Conservation (phyloP, 441 rosid genomes). For the Gossypium laxum region DNA sequence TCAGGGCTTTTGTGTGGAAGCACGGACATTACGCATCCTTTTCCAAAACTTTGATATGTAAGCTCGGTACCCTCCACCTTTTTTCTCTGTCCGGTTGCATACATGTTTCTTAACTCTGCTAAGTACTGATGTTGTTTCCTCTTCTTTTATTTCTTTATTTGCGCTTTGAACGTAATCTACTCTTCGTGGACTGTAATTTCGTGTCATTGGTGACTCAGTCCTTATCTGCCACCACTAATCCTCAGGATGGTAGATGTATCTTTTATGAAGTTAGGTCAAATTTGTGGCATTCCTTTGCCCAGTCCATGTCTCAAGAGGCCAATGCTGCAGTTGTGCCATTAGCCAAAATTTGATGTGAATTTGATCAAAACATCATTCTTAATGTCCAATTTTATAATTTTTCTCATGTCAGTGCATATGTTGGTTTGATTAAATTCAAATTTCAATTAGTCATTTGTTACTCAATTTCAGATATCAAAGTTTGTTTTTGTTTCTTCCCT, state of each 20-base stretch:
- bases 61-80: constrained; percentile 26
- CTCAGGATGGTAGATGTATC: neutral
- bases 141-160: neutral
- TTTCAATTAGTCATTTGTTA: neutral
- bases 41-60: constrained; percentile 97
- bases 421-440: constrained; percentile 4
- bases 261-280: constrained; percentile 2
- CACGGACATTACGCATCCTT: constrained; percentile 68
- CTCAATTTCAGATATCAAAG: constrained; percentile 6
- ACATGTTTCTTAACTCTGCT: neutral
- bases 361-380: neutral
- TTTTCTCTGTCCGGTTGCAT: constrained; percentile 14
- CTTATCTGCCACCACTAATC: neutral
- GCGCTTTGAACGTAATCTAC: constrained; percentile 2
- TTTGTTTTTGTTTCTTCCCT: neutral
- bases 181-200: neutral
- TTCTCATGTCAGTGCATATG: neutral
- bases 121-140: neutral
- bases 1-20: constrained; percentile 97
- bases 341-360: neutral
- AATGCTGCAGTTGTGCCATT: neutral
- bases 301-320: neutral
- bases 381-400: neutral
- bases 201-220: neutral
- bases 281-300: neutral